Conservation (phyloP, 2,329 filamentous ascomycete genomes). For the Triangularia setosa region DNA sequence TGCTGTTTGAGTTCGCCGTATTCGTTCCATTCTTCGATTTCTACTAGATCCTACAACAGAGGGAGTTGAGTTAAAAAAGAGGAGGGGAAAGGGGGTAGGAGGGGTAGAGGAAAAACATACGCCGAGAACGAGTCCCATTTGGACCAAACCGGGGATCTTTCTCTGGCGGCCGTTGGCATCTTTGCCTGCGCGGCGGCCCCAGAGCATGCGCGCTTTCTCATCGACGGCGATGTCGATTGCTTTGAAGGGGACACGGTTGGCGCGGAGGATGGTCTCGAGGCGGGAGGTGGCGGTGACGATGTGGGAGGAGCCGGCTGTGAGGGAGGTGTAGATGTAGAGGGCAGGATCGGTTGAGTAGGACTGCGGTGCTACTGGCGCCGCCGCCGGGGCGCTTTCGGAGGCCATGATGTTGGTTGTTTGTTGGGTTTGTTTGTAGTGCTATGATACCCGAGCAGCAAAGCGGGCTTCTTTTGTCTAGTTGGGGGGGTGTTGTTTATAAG, state of each 20-base stretch:
- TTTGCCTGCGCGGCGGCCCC: slow-evolving; percentile 78
- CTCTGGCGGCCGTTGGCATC: slow-evolving; percentile 56
- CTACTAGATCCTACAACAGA: slow-evolving; percentile 69
- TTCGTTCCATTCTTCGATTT: slow-evolving; percentile 99
- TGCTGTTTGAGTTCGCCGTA: slow-evolving; percentile 91
- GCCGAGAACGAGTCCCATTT: slow-evolving; percentile 78
- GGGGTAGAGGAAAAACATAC: slow-evolving; percentile 55
- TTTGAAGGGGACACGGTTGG: slow-evolving; percentile 90
- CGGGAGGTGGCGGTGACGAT: slow-evolving; percentile 95
- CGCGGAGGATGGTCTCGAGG: slow-evolving; percentile 91
- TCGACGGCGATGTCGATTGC: slow-evolving; percentile 89
- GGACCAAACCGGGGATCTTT: slow-evolving; percentile 85
- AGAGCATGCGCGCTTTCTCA: slow-evolving; percentile 81
- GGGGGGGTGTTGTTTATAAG: background rate
- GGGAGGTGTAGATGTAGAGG: slow-evolving; percentile 92
- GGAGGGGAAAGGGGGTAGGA: slow-evolving; percentile 2
- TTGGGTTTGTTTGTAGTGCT: background rate
- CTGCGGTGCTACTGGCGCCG: slow-evolving; percentile 12
- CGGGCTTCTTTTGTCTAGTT: background rate
- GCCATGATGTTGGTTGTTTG: slow-evolving; percentile 11
- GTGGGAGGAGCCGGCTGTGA: slow-evolving; percentile 92
- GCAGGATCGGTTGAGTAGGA: slow-evolving; percentile 51
- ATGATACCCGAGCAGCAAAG: background rate
- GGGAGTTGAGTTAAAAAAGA: slow-evolving; percentile 2
- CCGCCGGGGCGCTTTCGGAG: slow-evolving; percentile 11